A percentile compares a stretch with the other conserved stretches of the same genome.
phyloP scores from a whole-genome alignment of 176 grass and related monocot genomes.

The Rhynchospora breviuscula region DNA sequence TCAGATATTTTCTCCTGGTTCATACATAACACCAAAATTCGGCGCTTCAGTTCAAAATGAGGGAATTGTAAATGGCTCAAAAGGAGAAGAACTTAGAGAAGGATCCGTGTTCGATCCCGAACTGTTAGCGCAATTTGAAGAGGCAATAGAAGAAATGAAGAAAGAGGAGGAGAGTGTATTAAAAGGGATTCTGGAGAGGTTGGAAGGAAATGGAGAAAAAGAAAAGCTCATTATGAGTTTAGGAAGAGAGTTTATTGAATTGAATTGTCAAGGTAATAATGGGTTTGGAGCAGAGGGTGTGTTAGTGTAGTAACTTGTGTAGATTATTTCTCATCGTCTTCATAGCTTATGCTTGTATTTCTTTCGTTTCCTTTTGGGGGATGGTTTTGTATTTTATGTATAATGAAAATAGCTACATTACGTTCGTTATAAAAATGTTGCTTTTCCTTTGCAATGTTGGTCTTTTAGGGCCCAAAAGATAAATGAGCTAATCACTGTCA shows the following conservation, averaged over 20 bases:
- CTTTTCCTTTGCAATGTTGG: background rate
- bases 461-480: background rate
- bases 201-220: constrained; percentile 8
- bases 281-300: background rate
- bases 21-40: constrained; percentile 63
- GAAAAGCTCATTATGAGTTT: constrained; percentile 6
- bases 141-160: constrained; percentile 56
- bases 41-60: constrained; percentile 14
- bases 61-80: background rate
- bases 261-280: constrained; percentile 18
- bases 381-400: constrained; percentile 6
- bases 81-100: background rate
- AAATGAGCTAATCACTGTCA: background rate
- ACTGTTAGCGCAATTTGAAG: constrained; percentile 49
- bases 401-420: background rate
- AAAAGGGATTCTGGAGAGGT: constrained; percentile 42
- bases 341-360: background rate
- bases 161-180: constrained; percentile 58
- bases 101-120: constrained; percentile 57
- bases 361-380: background rate
- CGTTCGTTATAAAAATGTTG: background rate
- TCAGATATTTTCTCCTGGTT: constrained; percentile 62
- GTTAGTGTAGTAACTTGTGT: constrained; percentile 7
- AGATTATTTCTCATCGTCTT: constrained; percentile 1
- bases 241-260: constrained; percentile 18